A percentile compares a stretch with the other conserved stretches of the same genome.
These are phyloP conservation scores for Glaciozyma antarctica DNA, from an alignment of 768 basidiomycete genomes.

Conservation along the genomic window DNA sequence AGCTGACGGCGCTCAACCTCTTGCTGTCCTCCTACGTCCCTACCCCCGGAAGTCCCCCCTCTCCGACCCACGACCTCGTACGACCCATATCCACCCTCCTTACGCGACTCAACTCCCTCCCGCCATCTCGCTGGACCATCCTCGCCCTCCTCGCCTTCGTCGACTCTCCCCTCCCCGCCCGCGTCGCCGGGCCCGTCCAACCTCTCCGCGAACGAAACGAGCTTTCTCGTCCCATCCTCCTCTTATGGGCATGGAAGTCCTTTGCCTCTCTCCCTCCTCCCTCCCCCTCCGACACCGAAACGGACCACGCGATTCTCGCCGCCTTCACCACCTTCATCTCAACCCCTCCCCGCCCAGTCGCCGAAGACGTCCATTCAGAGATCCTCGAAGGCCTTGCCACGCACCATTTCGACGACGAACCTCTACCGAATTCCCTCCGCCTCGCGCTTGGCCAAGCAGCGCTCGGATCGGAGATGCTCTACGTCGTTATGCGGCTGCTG, in stretches of 20 bases:
- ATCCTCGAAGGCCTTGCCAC: no score
- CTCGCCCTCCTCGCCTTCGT: background rate
- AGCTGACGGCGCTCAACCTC: background rate
- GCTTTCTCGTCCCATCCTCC: background rate
- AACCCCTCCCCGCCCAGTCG: background rate
- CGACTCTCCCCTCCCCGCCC: background rate
- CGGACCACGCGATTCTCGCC: background rate
- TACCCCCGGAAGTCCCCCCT: background rate
- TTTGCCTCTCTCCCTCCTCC: background rate
- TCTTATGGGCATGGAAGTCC: background rate
- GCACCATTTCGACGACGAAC: no score
- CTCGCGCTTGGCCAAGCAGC: no score
- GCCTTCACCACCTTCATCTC: background rate
- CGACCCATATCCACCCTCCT: background rate
- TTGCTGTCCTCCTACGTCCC: background rate
- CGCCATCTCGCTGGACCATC: background rate
- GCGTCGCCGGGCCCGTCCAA: background rate
- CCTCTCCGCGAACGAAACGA: background rate
- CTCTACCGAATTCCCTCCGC: no score
- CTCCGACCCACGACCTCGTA: background rate
- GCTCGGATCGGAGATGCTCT: no score
- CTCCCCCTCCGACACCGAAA: background rate
- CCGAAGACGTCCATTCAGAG: background rate
- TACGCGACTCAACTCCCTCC: background rate
- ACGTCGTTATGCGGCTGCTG: no score